Percentiles rank a stretch among this genome's conserved stretches.
Conservation (phyloP, 2,329 filamentous ascomycete genomes). For the Capronia americana region DNA sequence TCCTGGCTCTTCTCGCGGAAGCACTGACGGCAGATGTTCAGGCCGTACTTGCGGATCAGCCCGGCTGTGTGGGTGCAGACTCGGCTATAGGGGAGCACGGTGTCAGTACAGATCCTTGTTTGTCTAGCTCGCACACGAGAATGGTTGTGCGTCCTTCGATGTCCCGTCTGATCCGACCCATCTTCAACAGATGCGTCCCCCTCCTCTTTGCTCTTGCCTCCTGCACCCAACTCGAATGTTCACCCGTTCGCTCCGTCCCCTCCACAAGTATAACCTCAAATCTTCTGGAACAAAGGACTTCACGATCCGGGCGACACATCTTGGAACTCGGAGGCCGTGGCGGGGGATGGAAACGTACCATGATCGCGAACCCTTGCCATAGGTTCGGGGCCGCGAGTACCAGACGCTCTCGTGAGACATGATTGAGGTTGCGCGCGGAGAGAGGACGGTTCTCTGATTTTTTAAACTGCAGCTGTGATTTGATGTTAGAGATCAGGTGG, state of each 20-base stretch:
- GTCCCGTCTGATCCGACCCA: neutral
- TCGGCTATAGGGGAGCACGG: conserved; percentile 60
- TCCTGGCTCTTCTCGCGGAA: conserved; percentile 72
- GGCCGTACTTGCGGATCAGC: conserved; percentile 99
- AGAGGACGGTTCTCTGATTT: neutral
- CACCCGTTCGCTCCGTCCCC: neutral
- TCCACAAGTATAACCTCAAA: neutral
- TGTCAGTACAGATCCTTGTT: neutral
- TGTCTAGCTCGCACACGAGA: neutral
- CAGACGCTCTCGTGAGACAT: conserved; percentile 97
- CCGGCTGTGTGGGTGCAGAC: conserved; percentile 94
- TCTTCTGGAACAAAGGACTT: neutral
- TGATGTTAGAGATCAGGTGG: conserved; percentile 14
- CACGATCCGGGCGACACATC: neutral
- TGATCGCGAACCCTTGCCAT: conserved; percentile 41
- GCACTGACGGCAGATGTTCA: conserved; percentile 76
- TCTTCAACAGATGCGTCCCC: neutral
- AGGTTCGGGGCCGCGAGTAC: conserved; percentile 93
- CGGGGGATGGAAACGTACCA: conserved; percentile 38
- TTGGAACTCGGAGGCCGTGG: neutral
- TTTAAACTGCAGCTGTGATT: neutral
- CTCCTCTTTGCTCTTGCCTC: neutral
- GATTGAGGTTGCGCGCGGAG: conserved; percentile 53
- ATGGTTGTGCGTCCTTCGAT: neutral
- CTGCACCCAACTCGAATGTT: neutral